These are phyloP conservation scores for Fusarium sp. DNA, from an alignment of 2,329 filamentous ascomycete genomes.

Conservation along the genomic window DNA sequence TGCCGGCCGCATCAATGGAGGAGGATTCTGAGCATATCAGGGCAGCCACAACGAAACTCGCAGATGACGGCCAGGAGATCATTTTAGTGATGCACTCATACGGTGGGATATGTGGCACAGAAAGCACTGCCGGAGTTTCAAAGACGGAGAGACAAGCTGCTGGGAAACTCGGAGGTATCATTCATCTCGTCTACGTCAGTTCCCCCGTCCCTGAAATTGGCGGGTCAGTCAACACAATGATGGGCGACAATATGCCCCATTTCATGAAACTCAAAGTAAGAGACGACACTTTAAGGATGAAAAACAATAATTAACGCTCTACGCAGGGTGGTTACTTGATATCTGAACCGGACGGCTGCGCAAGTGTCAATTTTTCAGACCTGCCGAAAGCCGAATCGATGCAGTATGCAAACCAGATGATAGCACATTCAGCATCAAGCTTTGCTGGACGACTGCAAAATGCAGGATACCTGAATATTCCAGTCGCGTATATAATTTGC, in stretches of 20 bases:
- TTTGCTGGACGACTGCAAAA: neutral
- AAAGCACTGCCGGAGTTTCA: accelerated
- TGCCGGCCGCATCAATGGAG: neutral
- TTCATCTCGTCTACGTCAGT: neutral
- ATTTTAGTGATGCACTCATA: neutral
- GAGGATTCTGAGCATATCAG: neutral
- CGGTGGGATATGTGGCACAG: neutral
- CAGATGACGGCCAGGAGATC: neutral
- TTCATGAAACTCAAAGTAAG: neutral
- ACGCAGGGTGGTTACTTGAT: neutral
- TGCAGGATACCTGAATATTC: neutral
- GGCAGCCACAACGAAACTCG: neutral
- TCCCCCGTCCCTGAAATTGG: neutral
- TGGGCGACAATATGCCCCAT: neutral
- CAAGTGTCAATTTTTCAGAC: neutral
- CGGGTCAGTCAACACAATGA: neutral
- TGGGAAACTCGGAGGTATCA: accelerated
- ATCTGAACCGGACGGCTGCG: neutral
- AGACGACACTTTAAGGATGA: accelerated
- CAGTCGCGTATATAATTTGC: neutral
- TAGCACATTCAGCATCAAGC: neutral
- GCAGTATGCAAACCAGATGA: neutral
- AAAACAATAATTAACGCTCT: accelerated
- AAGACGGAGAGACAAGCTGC: accelerated
- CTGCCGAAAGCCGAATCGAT: neutral